These are phyloP conservation scores for Eimeria maxima DNA, from an alignment of 169 alveolate species.

Conservation along the genomic window DNA sequence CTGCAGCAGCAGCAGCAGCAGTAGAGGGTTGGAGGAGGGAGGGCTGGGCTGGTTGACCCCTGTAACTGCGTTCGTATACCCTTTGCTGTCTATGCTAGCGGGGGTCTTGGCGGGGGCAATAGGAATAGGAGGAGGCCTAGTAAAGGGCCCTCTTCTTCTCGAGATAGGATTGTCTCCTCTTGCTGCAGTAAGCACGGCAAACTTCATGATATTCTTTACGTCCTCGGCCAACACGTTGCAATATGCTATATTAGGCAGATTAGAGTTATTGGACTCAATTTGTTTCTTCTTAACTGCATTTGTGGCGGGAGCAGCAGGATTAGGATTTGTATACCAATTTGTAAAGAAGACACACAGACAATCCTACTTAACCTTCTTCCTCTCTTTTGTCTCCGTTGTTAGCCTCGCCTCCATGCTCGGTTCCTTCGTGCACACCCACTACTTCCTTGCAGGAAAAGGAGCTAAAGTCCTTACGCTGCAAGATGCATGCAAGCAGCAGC, in stretches of 20 bases:
- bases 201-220: constrained; percentile 83
- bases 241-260: constrained; percentile 77
- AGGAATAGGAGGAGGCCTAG: constrained; percentile 83
- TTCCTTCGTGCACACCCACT: constrained; percentile 55
- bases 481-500: constrained; percentile 69
- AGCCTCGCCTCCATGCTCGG: constrained; percentile 69
- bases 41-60: constrained; percentile 81
- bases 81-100: constrained; percentile 66
- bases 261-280: constrained; percentile 13
- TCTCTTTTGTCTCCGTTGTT: constrained; percentile 65
- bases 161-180: constrained; percentile 81
- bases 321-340: constrained; percentile 39
- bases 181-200: constrained; percentile 82
- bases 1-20: constrained; percentile 6
- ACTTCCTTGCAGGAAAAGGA: neutral
- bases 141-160: constrained; percentile 83
- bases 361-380: constrained; percentile 72
- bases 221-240: constrained; percentile 77
- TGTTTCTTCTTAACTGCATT: constrained; percentile 65
- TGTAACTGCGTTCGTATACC: constrained; percentile 68
- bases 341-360: constrained; percentile 67
- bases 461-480: constrained; percentile 38
- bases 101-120: constrained; percentile 81
- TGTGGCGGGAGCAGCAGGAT: constrained; percentile 77
- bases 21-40: constrained; percentile 38